Evolutionary conservation across 2,329 filamentous ascomycete species (phyloP), one percentile per base, ranked within the genome.

Genomic region (Trichoderma breve): DNA sequence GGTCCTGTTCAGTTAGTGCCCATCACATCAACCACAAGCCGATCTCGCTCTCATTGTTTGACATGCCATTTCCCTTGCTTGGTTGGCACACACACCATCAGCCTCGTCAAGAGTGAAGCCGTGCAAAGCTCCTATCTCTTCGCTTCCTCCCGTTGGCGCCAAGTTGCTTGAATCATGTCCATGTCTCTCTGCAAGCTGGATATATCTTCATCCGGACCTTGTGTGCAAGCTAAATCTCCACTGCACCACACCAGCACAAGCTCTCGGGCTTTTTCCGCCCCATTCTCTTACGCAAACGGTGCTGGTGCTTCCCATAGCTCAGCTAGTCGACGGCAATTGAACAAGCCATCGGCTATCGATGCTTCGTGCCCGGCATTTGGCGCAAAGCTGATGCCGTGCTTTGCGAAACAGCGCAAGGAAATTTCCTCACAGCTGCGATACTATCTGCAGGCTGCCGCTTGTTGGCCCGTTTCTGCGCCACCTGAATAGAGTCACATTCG

Each of bases 131-230:
- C 64, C 51, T 24, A 43, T 67, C 51, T 53, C 15, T 18, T 58
- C 24, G 47, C 47, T 28, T 66, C 28, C 18, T 66, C 63, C 63
- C 47, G 63, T 24, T 21, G 47, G 30, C 32, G 32, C 34, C 34
- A 6, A 43, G 39, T 39, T 53, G 47, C 34, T 30, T 30, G 64
- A 67, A 67, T 67, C 64, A 58, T 67, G 64, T 67, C 64, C 47
- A 7, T 7, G 18, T 43, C 39, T n/a, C 15, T 18, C 9, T 24
- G 21, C 7, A 24, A 28, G 30, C 63, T 66, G 63, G 63, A 58
- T 67, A 67, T 57, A 67, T 18, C 32, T 39, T 39, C 32, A 67
- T 55, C 63, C 47, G 47, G 63, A 26, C 63, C 39, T 43, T 43
- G 15, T 15, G 34, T 66, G 28, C 62, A 21, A 64, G 61, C 55